Evolutionary conservation across 371 early-diverging fungal species (phyloP), one percentile per base, ranked within the genome.

Genomic region (Mucor saturninus): DNA sequence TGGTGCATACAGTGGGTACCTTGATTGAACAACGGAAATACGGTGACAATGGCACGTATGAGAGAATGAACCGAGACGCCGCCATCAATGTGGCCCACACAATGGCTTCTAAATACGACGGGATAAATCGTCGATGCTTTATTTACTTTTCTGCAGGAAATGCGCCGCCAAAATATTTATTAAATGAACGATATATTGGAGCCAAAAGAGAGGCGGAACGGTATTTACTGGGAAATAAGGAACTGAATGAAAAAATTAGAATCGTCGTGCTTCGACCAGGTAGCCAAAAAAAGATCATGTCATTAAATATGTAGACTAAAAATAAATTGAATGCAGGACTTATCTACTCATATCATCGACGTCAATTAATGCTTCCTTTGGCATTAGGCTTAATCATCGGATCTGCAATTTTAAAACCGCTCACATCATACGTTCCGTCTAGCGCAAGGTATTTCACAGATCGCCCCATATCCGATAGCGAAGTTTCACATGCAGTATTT

Each of bases 251-350:
- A 46, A 66, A 43, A 7, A 48, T 72, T 8, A 46, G 69, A 7
- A 62, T 73, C 0, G 69, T 73, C 5, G 53, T 73, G 10, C 38
- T 73, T n/a, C 54, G 69, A 26, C 74, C 74, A 66, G 70, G 74
- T 66, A 59, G n/a, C 57, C 39, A 45, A 32, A 31, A 35, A 35
- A 35, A 35, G 0, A 35, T 35, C 35, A 35, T 35, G 35, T 56
- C 14, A 53, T 40, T 37, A 35, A 35, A 35, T 6, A 35, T 6
- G 35, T 35, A 35, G 35, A 8, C 35, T 35, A 35, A 35, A 35
- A 35, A 4, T 35, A 35, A 35, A 35, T 35, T 35, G 35, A 4
- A 35, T 56, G 9, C 55, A 73, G 74, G 69, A 2, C 26, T 73
- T 9, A 67, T 73, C 13, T 73, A 67, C 37, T 67, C 70, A 2